A percentile compares a stretch with the other conserved stretches of the same genome.
phyloP scores from a whole-genome alignment of 2,329 filamentous ascomycete species.

The Colletotrichum lindemuthianum region DNA sequence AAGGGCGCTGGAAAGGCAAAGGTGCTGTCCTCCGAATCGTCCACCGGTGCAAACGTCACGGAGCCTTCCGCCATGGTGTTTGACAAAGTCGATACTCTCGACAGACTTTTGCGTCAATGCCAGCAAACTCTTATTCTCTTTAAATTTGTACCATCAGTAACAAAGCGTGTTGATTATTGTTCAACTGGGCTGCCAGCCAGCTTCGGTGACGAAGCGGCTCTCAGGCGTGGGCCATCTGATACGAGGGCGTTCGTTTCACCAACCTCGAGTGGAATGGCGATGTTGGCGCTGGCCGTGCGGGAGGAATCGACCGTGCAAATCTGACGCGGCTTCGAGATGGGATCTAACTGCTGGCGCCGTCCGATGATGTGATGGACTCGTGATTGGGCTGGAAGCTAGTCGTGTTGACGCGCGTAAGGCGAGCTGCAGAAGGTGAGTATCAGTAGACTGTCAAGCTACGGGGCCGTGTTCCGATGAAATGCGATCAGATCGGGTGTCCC shows the following conservation, averaged over 20 bases:
- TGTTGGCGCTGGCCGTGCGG: slow-evolving; percentile 19
- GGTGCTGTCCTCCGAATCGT: neutral
- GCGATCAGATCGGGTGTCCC: slow-evolving; percentile 2
- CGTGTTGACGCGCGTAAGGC: slow-evolving; percentile 15
- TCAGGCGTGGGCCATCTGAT: slow-evolving; percentile 13
- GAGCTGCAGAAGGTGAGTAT: neutral
- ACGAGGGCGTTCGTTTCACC: slow-evolving; percentile 30
- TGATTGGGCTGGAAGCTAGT: neutral
- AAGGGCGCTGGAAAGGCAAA: slow-evolving; percentile 40
- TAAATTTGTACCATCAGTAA: neutral
- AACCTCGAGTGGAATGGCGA: slow-evolving; percentile 10
- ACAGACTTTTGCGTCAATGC: neutral
- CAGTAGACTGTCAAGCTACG: slow-evolving; percentile 1
- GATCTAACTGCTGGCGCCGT: neutral
- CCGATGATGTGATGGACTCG: slow-evolving; percentile 9
- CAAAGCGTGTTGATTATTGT: neutral
- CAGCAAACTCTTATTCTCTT: neutral
- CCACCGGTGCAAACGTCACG: neutral
- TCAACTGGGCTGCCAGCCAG: neutral
- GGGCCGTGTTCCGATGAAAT: slow-evolving; percentile 4
- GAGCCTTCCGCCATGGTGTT: neutral
- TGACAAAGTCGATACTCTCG: neutral
- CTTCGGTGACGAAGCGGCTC: slow-evolving; percentile 32
- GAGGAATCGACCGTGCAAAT: neutral
- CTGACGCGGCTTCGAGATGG: slow-evolving; percentile 17